Base-by-base conservation (phyloP, 75 land plant genomes). In the Larix kaempferi region DNA sequence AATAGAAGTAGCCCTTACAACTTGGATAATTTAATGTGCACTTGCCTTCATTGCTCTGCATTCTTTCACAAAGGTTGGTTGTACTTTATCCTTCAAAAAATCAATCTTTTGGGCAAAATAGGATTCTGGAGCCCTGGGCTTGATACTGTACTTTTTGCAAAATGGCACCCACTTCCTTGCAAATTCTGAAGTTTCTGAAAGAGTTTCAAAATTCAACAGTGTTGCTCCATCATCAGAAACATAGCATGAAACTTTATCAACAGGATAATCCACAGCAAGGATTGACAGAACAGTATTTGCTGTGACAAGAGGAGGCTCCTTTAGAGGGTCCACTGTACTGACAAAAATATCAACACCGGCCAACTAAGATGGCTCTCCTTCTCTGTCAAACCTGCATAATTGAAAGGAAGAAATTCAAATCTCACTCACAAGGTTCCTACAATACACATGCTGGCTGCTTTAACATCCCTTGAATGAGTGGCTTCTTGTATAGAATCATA, bases 111-210 rank as follows among this genome's bases (percentile, higher is more conserved):
- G 87, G 0, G 90, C 82, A 80, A 92, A 92, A 76, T 92, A 92
- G n/a, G n/a, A 84, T 59, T 92, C 94, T 54, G 91, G 94, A 71
- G 94, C 94, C n/a, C 94, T 89, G n/a, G 94, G 94, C n/a, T n/a
- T n/a, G n/a, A n/a, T n/a, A n/a, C n/a, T n/a, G n/a, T n/a, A n/a
- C n/a, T n/a, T n/a, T n/a, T 92, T 92, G 79, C 91, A 87, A 77
- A 92, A 92, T 60, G 91, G 94, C 25, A 87, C 89, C 94, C 94
- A 92, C 75, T 85, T 87, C 60, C 87, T 78, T 4, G 89, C 87
- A 78, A 88, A 88, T 58, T 87, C 86, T 56, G 85, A 79, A 71
- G 85, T 84, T 59, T 80, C 82, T 16, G 81, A 77, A 56, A 79
- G 54, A n/a, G 85, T 78, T 33, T 84, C 85, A 76, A 84, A 84